Evolutionary conservation across 2,329 filamentous ascomycete species (phyloP), one percentile per base, ranked within the genome.

Genomic region (Stagonosporopsis chrysanthemi): DNA sequence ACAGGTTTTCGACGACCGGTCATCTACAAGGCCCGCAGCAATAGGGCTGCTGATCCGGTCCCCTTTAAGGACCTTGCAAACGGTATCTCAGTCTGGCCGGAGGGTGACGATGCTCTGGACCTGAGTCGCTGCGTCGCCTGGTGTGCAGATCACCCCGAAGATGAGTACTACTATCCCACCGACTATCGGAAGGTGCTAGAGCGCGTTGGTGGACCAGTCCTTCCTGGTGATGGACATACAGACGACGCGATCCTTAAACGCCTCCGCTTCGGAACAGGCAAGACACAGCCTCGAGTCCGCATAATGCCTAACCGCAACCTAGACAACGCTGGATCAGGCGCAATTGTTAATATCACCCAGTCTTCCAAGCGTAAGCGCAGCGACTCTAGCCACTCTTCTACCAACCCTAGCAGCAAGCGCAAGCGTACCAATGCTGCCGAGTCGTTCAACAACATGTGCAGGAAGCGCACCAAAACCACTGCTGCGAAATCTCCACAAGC

Each of bases 51-150:
- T 23, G 19, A 31, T 1, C 58, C 59, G 1, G 26, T 68, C 2
- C 47, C 51, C 0, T 69, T 74, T 55, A 63, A 60, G 14, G 52
- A 65, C 5, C 64, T 74, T 7, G 67, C 67, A 0, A 29, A 44
- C 0, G 53, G 64, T 17, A 64, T 74, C 17, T 64, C 68, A 23
- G 23, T 53, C 19, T 62, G 67, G 19, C 71, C 70, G 1, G 31
- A 47, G 0, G 63, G 62, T 4, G 14, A 45, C 14, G 71, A 72
- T 35, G 70, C 68, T 12, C 62, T 73, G 3, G 71, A 74, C 35
- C 60, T 74, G 14, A 63, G 67, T 1, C 67, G 68, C 17, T 70
- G 66, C 33, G 62, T 73, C 1, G 23, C 57, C 12, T 66, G 70
- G 43, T 62, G 64, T 23, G 6, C 64, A 6, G 35, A 62, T 2